Base-by-base conservation (phyloP, 2,329 filamentous ascomycete genomes). In the Orbilia oligospora region DNA sequence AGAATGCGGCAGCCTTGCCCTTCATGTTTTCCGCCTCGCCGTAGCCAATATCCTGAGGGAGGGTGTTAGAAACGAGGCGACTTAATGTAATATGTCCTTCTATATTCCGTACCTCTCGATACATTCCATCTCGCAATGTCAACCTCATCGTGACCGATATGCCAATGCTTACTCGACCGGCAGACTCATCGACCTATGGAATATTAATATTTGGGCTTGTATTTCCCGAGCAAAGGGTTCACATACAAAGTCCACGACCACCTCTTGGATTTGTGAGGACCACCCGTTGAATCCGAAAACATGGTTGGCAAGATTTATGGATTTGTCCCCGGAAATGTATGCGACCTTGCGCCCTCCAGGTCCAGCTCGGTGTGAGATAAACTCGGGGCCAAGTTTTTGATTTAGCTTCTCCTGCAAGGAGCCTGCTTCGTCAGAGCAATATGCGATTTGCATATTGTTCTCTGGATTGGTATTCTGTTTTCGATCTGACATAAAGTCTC, bases 271-370 rank as follows among this genome's bases (percentile, higher is more conserved):
- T n/a, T 92, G 92, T 71, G 93, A 97, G 9, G 93, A 97, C 96
- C 96, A 99, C 82, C 94, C 94, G 85, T 97, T 97, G 87, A 97
- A 97, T 9, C 94, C 94, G 85, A 97, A 97, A 0, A 97, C 91
- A 84, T 97, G 93, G 83, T 97, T 97, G 68, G 94, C 94, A 66
- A 97, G 91, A 73, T 93, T 92, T 84, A 99, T 99, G 83, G 92
- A 94, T 86, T 99, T 99, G 83, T 98, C 95, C 0, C 94, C 94
- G n/a, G 94, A 90, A 65, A 99, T 88, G 85, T 99, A 99, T 84
- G 97, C 93, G 18, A 99, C 92, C 83, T 92, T 95, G 80, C 91
- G 89, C 63, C 94, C 94, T 9, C 91, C 92, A 12, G 94, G 91
- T 1, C 96, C 96, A 14, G 92, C 87, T 82, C 96, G 89, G 49